Conservation (phyloP, 345 rosid genomes). For the Moricandia moricandioides region DNA sequence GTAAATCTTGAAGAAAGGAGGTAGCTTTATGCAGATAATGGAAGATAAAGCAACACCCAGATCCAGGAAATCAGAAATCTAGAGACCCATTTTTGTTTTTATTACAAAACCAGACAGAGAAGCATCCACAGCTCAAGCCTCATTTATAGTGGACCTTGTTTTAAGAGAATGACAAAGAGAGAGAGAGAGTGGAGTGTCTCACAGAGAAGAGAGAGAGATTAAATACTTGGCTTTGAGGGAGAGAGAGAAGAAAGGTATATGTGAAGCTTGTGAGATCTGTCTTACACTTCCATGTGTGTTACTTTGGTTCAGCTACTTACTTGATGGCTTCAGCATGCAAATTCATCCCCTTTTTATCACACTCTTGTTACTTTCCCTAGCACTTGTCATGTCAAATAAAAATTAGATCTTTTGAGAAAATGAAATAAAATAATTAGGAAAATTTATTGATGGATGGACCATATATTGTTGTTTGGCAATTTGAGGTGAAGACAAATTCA, state of each 20-base stretch:
- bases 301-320: conserved; percentile 26
- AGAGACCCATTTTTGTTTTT: conserved; percentile 29
- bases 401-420: background rate
- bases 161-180: conserved; percentile 28
- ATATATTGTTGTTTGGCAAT: conserved; percentile 23
- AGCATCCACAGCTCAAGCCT: conserved; percentile 40
- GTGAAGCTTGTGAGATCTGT: conserved; percentile 37
- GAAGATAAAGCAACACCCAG: conserved; percentile 39
- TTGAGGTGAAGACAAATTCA: conserved; percentile 25
- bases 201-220: conserved; percentile 20
- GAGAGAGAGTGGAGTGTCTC: conserved; percentile 38
- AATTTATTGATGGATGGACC: conserved; percentile 23
- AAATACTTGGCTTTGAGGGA: conserved; percentile 29
- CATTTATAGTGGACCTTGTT: conserved; percentile 39
- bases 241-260: conserved; percentile 43
- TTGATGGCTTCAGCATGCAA: conserved; percentile 40
- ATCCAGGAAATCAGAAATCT: conserved; percentile 47
- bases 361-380: conserved; percentile 8
- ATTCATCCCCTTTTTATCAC: conserved; percentile 30
- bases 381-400: conserved; percentile 34
- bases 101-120: conserved; percentile 21
- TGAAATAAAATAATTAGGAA: background rate
- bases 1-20: conserved; percentile 27
- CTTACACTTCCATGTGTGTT: conserved; percentile 34
- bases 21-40: conserved; percentile 20